phyloP scores from a whole-genome alignment of 352 stramenopile genomes.

The Phytopythium oedochilum region DNA sequence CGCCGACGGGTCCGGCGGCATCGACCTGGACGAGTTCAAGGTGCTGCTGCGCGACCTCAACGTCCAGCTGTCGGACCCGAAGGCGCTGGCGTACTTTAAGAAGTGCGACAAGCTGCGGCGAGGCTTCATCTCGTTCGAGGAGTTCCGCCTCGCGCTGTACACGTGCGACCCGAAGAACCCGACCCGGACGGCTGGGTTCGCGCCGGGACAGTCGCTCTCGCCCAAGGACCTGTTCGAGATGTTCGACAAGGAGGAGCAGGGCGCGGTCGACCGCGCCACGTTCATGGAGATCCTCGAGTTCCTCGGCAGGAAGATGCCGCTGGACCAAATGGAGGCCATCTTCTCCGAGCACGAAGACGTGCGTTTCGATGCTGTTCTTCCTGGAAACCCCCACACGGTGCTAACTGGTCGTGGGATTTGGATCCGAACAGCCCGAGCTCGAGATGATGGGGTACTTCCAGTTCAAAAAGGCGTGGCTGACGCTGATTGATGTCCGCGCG shows the following conservation, averaged over 20 bases:
- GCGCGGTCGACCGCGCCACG: conserved; percentile 54
- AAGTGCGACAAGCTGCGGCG: conserved; percentile 59
- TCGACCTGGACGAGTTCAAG: conserved; percentile 78
- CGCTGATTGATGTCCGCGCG: conserved; percentile 59
- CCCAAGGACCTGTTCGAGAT: conserved; percentile 82
- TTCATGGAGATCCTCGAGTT: conserved; percentile 73
- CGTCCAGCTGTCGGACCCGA: conserved; percentile 60
- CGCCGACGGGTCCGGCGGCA: conserved; percentile 63
- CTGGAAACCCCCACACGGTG: not conserved
- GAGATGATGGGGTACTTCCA: conserved; percentile 68
- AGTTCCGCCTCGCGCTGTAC: conserved; percentile 75
- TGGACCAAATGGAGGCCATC: conserved; percentile 61
- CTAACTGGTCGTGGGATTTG: conserved; percentile 2
- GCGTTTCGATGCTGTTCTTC: conserved; percentile 5
- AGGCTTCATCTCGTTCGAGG: conserved; percentile 73
- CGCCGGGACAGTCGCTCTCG: conserved; percentile 56
- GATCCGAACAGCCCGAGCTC: conserved; percentile 32
- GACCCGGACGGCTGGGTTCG: conserved; percentile 58
- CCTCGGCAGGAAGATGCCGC: conserved; percentile 52
- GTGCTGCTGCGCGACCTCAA: conserved; percentile 56
- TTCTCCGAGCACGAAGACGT: conserved; percentile 73
- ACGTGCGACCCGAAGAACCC: conserved; percentile 80
- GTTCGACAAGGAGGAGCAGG: conserved; percentile 69
- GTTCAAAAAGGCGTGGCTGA: conserved; percentile 70
- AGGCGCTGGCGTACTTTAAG: conserved; percentile 75